A percentile compares a stretch with the other conserved stretches of the same genome.
phyloP scores from a whole-genome alignment of 2,329 filamentous ascomycete species.

The Phyllosticta ampelicida region DNA sequence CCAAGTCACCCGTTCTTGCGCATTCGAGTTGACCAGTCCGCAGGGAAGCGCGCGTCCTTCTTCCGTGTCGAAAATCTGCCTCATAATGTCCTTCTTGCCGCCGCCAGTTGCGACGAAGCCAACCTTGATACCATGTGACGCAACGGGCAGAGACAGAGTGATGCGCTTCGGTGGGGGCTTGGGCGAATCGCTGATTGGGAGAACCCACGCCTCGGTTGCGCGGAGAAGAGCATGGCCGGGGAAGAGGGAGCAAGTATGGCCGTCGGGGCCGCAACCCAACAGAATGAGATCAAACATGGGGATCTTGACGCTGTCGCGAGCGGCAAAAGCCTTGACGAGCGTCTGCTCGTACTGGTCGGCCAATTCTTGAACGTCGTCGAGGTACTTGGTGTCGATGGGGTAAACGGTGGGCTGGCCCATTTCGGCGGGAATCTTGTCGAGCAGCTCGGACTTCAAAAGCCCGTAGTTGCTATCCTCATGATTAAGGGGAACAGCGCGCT shows the following conservation, averaged over 20 bases:
- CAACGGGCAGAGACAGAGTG: constrained; percentile 83
- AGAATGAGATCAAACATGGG: constrained; percentile 93
- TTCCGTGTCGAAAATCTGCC: constrained; percentile 76
- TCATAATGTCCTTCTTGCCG: constrained; percentile 85
- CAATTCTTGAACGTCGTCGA: constrained; percentile 78
- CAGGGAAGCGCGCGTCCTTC: constrained; percentile 68
- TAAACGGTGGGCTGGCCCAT: constrained; percentile 61
- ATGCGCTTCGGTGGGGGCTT: constrained; percentile 89
- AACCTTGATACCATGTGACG: constrained; percentile 74
- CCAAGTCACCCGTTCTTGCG: constrained; percentile 84
- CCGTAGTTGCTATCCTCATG: constrained; percentile 91
- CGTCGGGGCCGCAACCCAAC: constrained; percentile 88
- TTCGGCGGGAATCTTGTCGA: constrained; percentile 71
- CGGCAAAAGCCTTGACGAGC: constrained; percentile 76
- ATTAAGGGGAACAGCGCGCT: constrained; percentile 85
- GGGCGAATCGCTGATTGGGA: constrained; percentile 82
- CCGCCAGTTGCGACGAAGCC: constrained; percentile 85
- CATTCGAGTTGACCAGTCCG: constrained; percentile 73
- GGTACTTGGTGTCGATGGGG: constrained; percentile 58
- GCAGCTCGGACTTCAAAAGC: constrained; percentile 73
- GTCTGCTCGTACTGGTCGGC: constrained; percentile 89
- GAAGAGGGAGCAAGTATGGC: constrained; percentile 95
- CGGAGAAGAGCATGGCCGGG: constrained; percentile 78
- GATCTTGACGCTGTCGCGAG: constrained; percentile 84
- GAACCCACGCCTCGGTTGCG: constrained; percentile 84